phyloP scores from a whole-genome alignment of 2,329 filamentous ascomycete genomes.

The Scleromitrula shiraiana region DNA sequence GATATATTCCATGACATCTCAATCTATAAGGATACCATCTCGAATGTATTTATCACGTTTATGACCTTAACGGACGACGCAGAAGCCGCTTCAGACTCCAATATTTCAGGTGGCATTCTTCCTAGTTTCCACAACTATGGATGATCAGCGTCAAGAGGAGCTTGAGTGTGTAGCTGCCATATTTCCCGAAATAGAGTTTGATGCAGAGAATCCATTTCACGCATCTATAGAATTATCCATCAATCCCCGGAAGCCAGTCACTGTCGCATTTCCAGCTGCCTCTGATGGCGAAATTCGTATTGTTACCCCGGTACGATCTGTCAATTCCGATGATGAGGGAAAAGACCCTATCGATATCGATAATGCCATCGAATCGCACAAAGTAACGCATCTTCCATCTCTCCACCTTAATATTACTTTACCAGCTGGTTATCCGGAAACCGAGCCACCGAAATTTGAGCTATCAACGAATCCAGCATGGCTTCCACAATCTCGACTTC shows the following conservation, averaged over 20 bases:
- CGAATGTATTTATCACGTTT: neutral
- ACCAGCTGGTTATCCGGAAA: conserved; percentile 49
- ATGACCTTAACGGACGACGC: conserved; percentile 9
- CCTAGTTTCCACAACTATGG: conserved; percentile 44
- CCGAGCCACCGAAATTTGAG: conserved; percentile 41
- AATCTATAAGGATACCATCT: neutral
- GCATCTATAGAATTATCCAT: conserved; percentile 48
- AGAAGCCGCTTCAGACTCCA: conserved; percentile 20
- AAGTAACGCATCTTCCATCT: conserved; percentile 45
- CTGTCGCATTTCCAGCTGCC: conserved; percentile 48
- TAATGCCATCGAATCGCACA: conserved; percentile 22
- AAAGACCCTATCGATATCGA: neutral
- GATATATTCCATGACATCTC: neutral
- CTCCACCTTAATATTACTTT: conserved; percentile 46
- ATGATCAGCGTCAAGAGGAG: conserved; percentile 52
- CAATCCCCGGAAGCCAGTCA: conserved; percentile 44
- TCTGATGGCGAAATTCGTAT: conserved; percentile 29
- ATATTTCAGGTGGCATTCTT: conserved; percentile 22
- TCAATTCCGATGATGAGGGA: conserved; percentile 14
- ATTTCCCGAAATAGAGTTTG: conserved; percentile 53
- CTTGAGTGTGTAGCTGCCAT: conserved; percentile 55
- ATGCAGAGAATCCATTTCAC: conserved; percentile 38
- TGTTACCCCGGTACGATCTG: conserved; percentile 23
- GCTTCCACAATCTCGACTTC: conserved; percentile 43
- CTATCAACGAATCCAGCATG: conserved; percentile 50